Evolutionary conservation across 139 green algal genomes (phyloP), one percentile per base, ranked within the genome.

Genomic region (Microglena sp.): DNA sequence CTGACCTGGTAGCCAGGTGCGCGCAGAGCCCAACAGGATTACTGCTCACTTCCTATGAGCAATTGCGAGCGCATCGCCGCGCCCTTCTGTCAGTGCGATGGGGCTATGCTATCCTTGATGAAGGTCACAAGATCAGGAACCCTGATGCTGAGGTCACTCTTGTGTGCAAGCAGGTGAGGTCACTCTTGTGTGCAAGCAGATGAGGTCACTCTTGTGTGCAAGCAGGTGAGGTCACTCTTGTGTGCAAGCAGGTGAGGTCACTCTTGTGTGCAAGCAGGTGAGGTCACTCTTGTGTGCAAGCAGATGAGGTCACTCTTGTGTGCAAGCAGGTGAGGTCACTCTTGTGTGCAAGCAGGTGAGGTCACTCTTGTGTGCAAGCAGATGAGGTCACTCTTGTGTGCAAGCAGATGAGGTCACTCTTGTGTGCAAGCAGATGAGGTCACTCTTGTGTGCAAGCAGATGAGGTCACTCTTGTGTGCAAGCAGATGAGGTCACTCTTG

Each of bases 71-170:
- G 56, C 69, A 84, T 60, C 72, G 77, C 0, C 75, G 77, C 2
- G 28, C 82, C 55, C 74, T 98, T 66, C 79, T 96, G 67, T 44
- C 71, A 7, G 72, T 95, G 55, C 64, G 72, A 29, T 99, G 93
- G 93, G 93, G 90, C 1, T 91, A 92, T 58, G 89, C 69, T 0
- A 73, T 98, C 4, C 79, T 99, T 62, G 93, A 99, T 59, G 90
- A 96, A 74, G 93, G 93, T 0, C 93, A 99, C 78, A 94, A 94
- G 71, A 97, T 99, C 33, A 74, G 90, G 29, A 98, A 98, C 80
- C 93, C 93, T 3, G 93, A 99, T 70, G 82, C 84, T 4, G 90
- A 97, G 60, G 81, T 96, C 62, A 94, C 89, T 15, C 76, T 95
- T 32, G 74, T 85, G 50, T 78, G 73, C 67, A 94, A 95, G 82